Base-by-base conservation (phyloP, 1,284 basidiomycete species). In the Ganoderma lingzhi region DNA sequence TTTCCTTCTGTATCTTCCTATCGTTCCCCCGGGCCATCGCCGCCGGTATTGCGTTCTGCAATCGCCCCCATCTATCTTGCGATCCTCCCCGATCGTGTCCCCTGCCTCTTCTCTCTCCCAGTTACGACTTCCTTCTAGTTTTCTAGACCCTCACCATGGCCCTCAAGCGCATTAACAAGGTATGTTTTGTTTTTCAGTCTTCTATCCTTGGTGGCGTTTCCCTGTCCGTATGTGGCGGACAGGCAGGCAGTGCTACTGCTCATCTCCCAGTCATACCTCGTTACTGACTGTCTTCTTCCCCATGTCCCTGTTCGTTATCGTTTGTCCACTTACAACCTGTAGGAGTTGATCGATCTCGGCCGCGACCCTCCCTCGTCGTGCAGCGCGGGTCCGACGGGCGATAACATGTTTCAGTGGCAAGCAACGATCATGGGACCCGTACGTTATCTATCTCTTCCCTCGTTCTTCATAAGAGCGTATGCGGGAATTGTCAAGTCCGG, bases 121-220 rank as follows among this genome's bases (percentile, higher is more conserved):
- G 74, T 74, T 60, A 73, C 74, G 70, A 74, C 75, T 70, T 71
- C 71, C 66, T 67, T 68, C 68, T 78, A 77, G 75, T 78, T 75
- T 75, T 76, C 76, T 73, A 76, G 70, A 67, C 74, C 70, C 56
- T 76, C 69, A 73, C 75, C 75, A 98, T 97, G 96, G 96, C 96
- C 80, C 88, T 98, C 78, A 97, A 97, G 89, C 96, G 96, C 88
- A 98, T 98, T 87, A 97, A 96, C 93, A 98, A 97, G 93, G 96
- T 96, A 73, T 68, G 89, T 78, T 9, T 5, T 63, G 62, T 65
- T 41, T 66, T 69, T 45, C 60, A 42, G 63, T 53, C 62, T 58
- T 23, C 41, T 1, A 44, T n/a, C 64, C 51, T 28, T 3, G 23
- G 53, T 64, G 68, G 75, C 75, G 72, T 73, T 69, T 69, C 61